Evolutionary conservation across 164 flowering plant genomes (phyloP).

Genomic region (Amborella trichopoda): DNA sequence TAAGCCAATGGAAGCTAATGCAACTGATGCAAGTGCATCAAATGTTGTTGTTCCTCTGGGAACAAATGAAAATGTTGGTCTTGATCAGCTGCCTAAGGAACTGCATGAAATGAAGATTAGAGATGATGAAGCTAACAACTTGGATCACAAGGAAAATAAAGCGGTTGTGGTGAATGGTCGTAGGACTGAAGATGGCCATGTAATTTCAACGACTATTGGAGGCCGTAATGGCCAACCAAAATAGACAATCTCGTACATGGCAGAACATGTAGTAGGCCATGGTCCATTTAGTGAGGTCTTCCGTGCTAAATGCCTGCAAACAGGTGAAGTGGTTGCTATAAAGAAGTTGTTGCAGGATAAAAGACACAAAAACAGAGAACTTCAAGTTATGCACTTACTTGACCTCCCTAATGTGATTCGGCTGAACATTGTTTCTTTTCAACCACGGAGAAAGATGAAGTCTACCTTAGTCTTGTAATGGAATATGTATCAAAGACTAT

Average conservation of each 20-base stretch:
- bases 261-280: conserved; percentile 12
- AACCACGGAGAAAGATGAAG: conserved; percentile 51
- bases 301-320: conserved; percentile 77
- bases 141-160: conserved; percentile 54
- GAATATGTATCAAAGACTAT: conserved; percentile 65
- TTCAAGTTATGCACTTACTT: conserved; percentile 49
- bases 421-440: conserved; percentile 58
- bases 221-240: background rate
- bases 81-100: conserved; percentile 65
- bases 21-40: conserved; percentile 37
- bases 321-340: conserved; percentile 59
- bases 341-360: conserved; percentile 63
- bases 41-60: conserved; percentile 13
- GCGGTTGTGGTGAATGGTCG: too few relatives aligned
- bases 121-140: conserved; percentile 36
- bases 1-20: conserved; percentile 23
- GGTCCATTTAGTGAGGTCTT: conserved; percentile 52
- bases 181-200: too few relatives aligned
- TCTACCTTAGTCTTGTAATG: conserved; percentile 59
- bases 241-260: conserved; percentile 13
- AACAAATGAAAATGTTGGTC: conserved; percentile 25
- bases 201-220: background rate
- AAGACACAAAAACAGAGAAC: conserved; percentile 60
- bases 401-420: conserved; percentile 55
- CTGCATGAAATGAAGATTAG: conserved; percentile 65